Evolutionary conservation across 805 yeast genomes (phyloP), one percentile per base, ranked within the genome.

Genomic region (Teunomyces lycoperdinae): DNA sequence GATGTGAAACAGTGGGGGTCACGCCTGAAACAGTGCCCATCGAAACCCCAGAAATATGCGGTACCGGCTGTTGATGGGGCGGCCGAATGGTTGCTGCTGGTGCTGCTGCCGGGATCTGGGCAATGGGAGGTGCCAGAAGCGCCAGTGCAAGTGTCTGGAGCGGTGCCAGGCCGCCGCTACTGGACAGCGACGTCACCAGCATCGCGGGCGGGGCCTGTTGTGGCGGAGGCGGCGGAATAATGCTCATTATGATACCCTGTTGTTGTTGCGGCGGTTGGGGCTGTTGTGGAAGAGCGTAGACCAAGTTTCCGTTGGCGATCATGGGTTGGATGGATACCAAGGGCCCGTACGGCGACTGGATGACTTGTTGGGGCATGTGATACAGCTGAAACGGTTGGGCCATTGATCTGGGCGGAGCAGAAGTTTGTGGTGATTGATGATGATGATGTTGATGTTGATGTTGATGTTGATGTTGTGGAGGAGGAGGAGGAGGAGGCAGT

Each of bases 261-360:
- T 20, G 41, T 16, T 44, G 14, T 11, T 39, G 17, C 8, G 28
- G 48, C 14, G 29, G 33, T 2, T 8, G 39, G 3, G 27, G 49
- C 43, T 10, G 48, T 43, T 32, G 50, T 9, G 41, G 17, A 32
- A 32, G 49, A 1, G 53, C 50, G 27, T 47, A 52, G 36, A 52
- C 48, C 13, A 52, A 49, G n/a, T 42, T 34, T 8, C 55, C 53
- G 34, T 49, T 51, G 9, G 53, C 50, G 29, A 52, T 27, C 39
- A 52, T 50, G 9, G 55, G 55, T 36, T 50, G 54, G 28, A 52
- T 32, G 16, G 49, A 28, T 7, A 52, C 52, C 30, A 50, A 43
- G 13, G 49, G 47, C 5, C 45, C 51, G 20, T 42, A 45, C 10
- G 46, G 51, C 29, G 41, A 32, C 14, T 43, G 50, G 24, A 47